Conservation (phyloP, 164 flowering plant genomes). For the Sextonia rubra region DNA sequence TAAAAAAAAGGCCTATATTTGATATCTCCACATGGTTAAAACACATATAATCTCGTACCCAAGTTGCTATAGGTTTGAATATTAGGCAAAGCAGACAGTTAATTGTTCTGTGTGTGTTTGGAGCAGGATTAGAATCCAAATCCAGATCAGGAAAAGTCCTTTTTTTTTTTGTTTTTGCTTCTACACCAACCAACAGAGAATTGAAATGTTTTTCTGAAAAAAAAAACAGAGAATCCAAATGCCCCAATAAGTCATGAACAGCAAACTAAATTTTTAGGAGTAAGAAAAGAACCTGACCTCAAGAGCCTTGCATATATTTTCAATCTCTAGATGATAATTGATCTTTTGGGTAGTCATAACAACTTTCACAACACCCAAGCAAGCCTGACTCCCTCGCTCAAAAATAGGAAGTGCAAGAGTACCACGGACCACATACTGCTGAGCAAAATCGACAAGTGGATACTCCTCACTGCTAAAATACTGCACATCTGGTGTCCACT, state of each 20-base stretch:
- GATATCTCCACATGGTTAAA: too few species aligned
- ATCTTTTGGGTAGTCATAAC: slow-evolving; percentile 56
- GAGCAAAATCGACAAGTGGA: slow-evolving; percentile 59
- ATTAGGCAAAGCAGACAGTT: not conserved
- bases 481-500: slow-evolving; percentile 90
- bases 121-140: not conserved
- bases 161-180: too few species aligned
- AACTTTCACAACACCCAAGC: slow-evolving; percentile 87
- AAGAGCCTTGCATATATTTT: slow-evolving; percentile 79
- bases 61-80: not conserved
- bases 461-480: slow-evolving; percentile 71
- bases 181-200: too few species aligned
- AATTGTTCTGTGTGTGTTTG: not conserved
- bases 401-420: slow-evolving; percentile 84
- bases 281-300: slow-evolving; percentile 44
- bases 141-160: not conserved
- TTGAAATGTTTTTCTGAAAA: too few species aligned
- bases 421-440: slow-evolving; percentile 59
- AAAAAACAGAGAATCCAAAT: too few species aligned
- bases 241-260: not conserved
- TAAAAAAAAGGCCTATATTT: too few species aligned
- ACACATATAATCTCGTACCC: not conserved
- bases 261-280: not conserved
- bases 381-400: slow-evolving; percentile 58
- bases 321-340: slow-evolving; percentile 60